These are phyloP conservation scores for Microsporum canis DNA, from an alignment of 2,329 filamentous ascomycete species.

Conservation along the genomic window DNA sequence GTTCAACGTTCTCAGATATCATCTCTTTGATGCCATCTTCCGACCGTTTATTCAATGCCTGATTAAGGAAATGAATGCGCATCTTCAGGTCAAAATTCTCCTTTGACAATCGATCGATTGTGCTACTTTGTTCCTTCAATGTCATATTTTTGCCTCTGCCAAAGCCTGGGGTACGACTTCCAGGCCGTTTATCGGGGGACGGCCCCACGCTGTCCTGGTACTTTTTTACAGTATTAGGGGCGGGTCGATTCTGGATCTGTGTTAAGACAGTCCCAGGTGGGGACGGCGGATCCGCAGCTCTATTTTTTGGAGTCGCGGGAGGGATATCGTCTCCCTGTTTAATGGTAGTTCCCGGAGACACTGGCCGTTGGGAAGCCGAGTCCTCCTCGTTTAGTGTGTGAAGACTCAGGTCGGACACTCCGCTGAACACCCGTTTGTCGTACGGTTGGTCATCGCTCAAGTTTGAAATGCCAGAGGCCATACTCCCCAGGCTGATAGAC, in stretches of 20 bases:
- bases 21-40: slow-evolving; percentile 96
- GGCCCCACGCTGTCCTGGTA: slow-evolving; percentile 56
- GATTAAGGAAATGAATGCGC: slow-evolving; percentile 93
- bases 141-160: slow-evolving; percentile 60
- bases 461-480: slow-evolving; percentile 60
- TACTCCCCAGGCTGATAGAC: slow-evolving; percentile 77
- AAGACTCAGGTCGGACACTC: slow-evolving; percentile 37
- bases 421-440: slow-evolving; percentile 33
- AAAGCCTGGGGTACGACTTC: slow-evolving; percentile 37
- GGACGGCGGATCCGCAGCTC: slow-evolving; percentile 43
- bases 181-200: slow-evolving; percentile 47
- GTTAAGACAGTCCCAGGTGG: slow-evolving; percentile 83
- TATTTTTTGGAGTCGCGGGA: slow-evolving; percentile 61
- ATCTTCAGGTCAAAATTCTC: slow-evolving; percentile 97
- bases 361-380: slow-evolving; percentile 24
- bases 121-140: slow-evolving; percentile 92
- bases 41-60: slow-evolving; percentile 82
- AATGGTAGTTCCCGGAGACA: slow-evolving; percentile 29
- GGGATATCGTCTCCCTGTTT: slow-evolving; percentile 30
- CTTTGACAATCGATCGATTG: slow-evolving; percentile 89
- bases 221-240: slow-evolving; percentile 78
- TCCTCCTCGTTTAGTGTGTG: slow-evolving; percentile 52
- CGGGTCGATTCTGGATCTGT: slow-evolving; percentile 76
- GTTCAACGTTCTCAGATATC: slow-evolving; percentile 92
- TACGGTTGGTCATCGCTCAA: slow-evolving; percentile 40